Conservation (phyloP, 2,329 filamentous ascomycete genomes). For the Hawksworthiomyces lignivorus region DNA sequence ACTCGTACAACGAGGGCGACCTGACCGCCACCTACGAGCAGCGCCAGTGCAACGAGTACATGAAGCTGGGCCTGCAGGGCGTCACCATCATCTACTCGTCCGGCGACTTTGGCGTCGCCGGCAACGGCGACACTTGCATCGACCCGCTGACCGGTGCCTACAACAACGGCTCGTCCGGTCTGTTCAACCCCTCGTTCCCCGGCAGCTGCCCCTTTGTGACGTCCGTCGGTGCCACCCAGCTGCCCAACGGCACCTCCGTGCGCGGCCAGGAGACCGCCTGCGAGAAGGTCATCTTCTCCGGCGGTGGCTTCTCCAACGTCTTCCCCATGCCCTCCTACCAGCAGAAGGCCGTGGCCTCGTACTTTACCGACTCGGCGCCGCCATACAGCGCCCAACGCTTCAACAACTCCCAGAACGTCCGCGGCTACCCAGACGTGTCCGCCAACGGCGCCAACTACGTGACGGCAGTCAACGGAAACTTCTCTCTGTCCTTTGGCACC, state of each 20-base stretch:
- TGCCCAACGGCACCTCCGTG: conserved; percentile 29
- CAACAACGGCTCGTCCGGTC: conserved; percentile 25
- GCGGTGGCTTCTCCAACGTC: conserved; percentile 39
- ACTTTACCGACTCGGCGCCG: conserved; percentile 27
- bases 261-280: conserved; percentile 35
- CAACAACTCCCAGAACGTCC: conserved; percentile 31
- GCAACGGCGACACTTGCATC: conserved; percentile 30
- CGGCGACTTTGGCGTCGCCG: conserved; percentile 41
- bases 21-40: conserved; percentile 39
- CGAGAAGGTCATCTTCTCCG: conserved; percentile 36
- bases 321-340: conserved; percentile 37
- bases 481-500: conserved; percentile 40
- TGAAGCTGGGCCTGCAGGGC: conserved; percentile 48
- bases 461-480: conserved; percentile 34
- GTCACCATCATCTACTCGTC: conserved; percentile 42
- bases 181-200: conserved; percentile 41
- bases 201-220: conserved; percentile 42
- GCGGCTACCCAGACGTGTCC: conserved; percentile 20
- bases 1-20: conserved; percentile 45
- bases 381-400: conserved; percentile 31
- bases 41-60: conserved; percentile 48
- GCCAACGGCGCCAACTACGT: conserved; percentile 26
- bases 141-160: conserved; percentile 22
- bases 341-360: conserved; percentile 12
- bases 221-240: conserved; percentile 43